phyloP scores from a whole-genome alignment of 2,329 filamentous ascomycete species.

The Diplodia mutila region DNA sequence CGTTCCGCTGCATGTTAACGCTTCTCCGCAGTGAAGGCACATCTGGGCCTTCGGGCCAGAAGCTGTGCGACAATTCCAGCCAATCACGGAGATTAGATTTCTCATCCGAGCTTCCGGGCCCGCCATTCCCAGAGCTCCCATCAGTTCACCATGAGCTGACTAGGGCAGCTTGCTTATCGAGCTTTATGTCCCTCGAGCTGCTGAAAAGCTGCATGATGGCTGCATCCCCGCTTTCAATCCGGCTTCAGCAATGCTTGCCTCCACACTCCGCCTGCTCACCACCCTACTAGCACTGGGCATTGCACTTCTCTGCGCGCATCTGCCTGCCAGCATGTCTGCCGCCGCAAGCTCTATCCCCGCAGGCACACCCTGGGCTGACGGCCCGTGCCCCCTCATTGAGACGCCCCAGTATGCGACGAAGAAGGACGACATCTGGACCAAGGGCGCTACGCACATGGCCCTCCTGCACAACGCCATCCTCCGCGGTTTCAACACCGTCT shows the following conservation, averaged over 20 bases:
- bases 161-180: conserved; percentile 5
- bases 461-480: conserved; percentile 47
- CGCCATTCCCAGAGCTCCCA: conserved; percentile 11
- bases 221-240: not conserved
- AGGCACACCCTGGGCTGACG: conserved; percentile 37
- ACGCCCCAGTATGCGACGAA: conserved; percentile 40
- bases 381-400: conserved; percentile 34
- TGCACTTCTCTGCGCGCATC: conserved; percentile 10
- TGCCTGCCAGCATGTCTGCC: conserved; percentile 18
- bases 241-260: conserved; percentile 11
- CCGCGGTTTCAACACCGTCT: conserved; percentile 47
- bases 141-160: conserved; percentile 23
- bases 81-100: conserved; percentile 26
- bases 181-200: conserved; percentile 6
- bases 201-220: conserved; percentile 9
- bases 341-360: not conserved
- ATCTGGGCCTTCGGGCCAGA: conserved; percentile 1
- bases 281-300: conserved; percentile 5
- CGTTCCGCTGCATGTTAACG: not conserved
- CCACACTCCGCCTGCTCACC: not conserved
- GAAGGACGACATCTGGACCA: conserved; percentile 40
- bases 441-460: conserved; percentile 43
- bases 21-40: conserved; percentile 1
- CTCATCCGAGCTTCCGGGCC: conserved; percentile 22
- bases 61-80: not conserved